Percentiles rank a stretch among this genome's conserved stretches.
These are phyloP conservation scores for Scutellaria minor DNA, from an alignment of 257 asterid genomes.

Conservation along the genomic window DNA sequence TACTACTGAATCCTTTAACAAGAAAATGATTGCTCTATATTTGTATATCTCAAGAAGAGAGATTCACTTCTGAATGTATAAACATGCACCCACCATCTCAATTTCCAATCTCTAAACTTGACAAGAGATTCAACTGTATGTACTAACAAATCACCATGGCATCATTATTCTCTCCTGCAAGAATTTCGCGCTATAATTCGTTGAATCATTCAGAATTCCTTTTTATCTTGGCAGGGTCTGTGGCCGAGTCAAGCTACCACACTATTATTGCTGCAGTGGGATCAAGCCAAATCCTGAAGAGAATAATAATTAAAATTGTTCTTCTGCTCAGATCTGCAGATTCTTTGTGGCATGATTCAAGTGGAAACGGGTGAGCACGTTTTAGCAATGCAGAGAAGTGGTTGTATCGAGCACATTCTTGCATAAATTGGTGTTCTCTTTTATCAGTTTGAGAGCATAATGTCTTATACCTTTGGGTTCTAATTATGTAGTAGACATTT, in stretches of 20 bases:
- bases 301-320: slow-evolving; percentile 35
- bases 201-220: neutral
- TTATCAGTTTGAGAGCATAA: neutral
- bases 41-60: neutral
- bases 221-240: slow-evolving; percentile 67
- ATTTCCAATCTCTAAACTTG: neutral
- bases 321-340: slow-evolving; percentile 20
- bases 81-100: neutral
- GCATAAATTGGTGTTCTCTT: neutral
- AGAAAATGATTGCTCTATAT: neutral
- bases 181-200: neutral
- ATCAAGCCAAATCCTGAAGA: slow-evolving; percentile 60
- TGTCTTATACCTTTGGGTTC: neutral
- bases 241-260: slow-evolving; percentile 91
- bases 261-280: slow-evolving; percentile 93
- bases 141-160: neutral
- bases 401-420: neutral
- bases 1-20: neutral
- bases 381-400: slow-evolving; percentile 7
- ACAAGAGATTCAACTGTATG: slow-evolving; percentile 5
- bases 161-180: neutral
- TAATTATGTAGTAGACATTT: neutral
- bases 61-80: neutral
- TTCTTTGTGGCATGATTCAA: neutral
- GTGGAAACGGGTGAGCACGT: neutral